Base-by-base conservation (phyloP, 306 rosid genomes). In the Medicago lupulina region DNA sequence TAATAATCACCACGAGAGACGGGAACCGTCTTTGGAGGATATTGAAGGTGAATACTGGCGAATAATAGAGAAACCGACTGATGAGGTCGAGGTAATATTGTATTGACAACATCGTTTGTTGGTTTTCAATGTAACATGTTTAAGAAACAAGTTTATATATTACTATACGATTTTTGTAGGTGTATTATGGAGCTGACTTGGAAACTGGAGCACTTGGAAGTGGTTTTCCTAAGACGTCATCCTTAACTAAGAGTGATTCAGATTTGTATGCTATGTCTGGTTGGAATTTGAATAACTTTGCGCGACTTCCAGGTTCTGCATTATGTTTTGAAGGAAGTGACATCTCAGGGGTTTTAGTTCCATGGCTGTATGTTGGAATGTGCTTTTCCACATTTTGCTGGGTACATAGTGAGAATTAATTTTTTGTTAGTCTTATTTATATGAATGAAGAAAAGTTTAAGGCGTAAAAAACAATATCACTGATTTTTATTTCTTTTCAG, bases 11-110 rank as follows among this genome's bases (percentile, higher is more conserved):
- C 72, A 17, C 17, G 82, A 81, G 69, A 79, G 66, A 81, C 67
- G 84, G 87, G 77, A 84, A 39, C 91, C 89, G 54, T 86, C 96
- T 21, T 87, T 81, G 71, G 92, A 89, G 73, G 91, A 86, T 31
- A 89, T 92, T 19, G 99, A 95, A 85, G 99, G 99, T 23, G 97
- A 95, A 82, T 95, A 92, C 84, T 95, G 99, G 99, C 86, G 97
- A 57, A 88, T 95, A 85, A 80, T 95, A 51, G 99, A 95, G 87
- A 73, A 83, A 80, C 90, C 97, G 10, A 89, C 90, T 0, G 96
- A 89, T 47, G 97, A 88, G 60, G 97, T 95, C 74, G 97, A 95
- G 97, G 99, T 95, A 88, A 58, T 82, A 79, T 63, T 57, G 14
- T 51, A 59, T 23, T 34, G 69, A 60, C 68, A 59, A 15, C 44